Percentiles rank a stretch among this genome's conserved stretches.
phyloP scores from a whole-genome alignment of 148 eudicot species.

The Chenopodium formosanum region DNA sequence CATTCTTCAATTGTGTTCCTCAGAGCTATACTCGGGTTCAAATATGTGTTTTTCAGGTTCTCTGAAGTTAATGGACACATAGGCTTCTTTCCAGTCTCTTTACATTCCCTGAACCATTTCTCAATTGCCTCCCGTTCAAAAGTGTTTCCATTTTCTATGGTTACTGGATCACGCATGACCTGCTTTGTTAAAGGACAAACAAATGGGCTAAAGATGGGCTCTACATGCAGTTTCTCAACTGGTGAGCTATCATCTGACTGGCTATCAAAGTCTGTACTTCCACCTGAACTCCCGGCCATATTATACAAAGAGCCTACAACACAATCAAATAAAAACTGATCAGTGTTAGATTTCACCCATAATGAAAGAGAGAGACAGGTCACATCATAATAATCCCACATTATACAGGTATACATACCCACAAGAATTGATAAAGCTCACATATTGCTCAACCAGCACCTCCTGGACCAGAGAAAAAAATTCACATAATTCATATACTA shows the following conservation, averaged over 20 bases:
- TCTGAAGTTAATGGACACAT: conserved; percentile 65
- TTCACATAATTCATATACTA: not conserved
- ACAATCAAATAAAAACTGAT: not conserved
- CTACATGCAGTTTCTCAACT: conserved; percentile 57
- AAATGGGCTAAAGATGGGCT: conserved; percentile 75
- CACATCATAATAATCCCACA: not conserved
- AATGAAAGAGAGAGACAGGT: not conserved
- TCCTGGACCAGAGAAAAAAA: not conserved
- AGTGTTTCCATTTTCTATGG: conserved; percentile 70
- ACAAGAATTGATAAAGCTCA: not conserved
- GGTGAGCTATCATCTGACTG: conserved; percentile 73
- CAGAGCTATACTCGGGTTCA: conserved; percentile 81
- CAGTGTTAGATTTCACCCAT: not conserved
- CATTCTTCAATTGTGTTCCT: conserved; percentile 84
- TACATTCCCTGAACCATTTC: conserved; percentile 79
- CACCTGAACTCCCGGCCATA: conserved; percentile 79
- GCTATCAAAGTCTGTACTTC: conserved; percentile 54
- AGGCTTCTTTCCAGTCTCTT: conserved; percentile 53
- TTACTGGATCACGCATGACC: conserved; percentile 92
- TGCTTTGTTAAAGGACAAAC: conserved; percentile 79
- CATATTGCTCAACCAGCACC: not conserved
- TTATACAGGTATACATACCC: not conserved
- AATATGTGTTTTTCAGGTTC: conserved; percentile 53
- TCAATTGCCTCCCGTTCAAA: conserved; percentile 92
- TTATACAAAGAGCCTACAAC: conserved; percentile 13